Evolutionary conservation across 306 rosid genomes (phyloP).

Genomic region (Sesbania bispinosa): DNA sequence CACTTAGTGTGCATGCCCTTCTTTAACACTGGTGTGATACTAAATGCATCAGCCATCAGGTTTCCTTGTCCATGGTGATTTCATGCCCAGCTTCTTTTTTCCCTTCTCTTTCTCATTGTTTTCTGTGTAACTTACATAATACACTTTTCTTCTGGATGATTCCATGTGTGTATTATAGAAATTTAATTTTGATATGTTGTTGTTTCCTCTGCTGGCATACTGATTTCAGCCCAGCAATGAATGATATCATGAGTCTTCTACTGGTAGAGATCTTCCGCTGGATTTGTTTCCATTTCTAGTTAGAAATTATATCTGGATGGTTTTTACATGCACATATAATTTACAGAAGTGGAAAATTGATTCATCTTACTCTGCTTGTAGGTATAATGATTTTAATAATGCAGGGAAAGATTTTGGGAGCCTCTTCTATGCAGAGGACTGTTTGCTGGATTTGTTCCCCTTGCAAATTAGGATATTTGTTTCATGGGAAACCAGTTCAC

Average conservation of each 20-base stretch:
- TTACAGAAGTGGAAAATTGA: conserved; percentile 10
- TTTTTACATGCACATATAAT: conserved; percentile 6
- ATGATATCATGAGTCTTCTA: conserved; percentile 8
- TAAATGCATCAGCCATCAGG: not conserved
- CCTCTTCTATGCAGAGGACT: too few species aligned
- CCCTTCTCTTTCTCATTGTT: not conserved
- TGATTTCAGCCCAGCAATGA: conserved; percentile 24
- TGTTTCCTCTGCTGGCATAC: conserved; percentile 32
- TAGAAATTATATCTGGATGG: conserved; percentile 21
- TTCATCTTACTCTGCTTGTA: conserved; percentile 41
- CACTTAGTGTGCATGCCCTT: not conserved
- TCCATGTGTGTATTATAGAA: not conserved
- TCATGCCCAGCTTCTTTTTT: not conserved
- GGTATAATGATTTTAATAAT: conserved; percentile 53
- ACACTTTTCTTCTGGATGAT: not conserved
- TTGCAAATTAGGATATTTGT: conserved; percentile 69
- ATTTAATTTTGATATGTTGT: conserved; percentile 13
- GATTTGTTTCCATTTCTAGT: conserved; percentile 49
- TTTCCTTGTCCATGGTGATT: not conserved
- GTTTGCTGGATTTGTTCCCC: conserved; percentile 53
- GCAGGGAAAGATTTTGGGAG: conserved; percentile 45
- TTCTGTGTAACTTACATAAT: not conserved
- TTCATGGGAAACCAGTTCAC: conserved; percentile 63
- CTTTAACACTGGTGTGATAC: not conserved
- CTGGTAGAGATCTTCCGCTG: conserved; percentile 28